Conservation (phyloP, 164 flowering plant species). For the Macadamia integrifolia region DNA sequence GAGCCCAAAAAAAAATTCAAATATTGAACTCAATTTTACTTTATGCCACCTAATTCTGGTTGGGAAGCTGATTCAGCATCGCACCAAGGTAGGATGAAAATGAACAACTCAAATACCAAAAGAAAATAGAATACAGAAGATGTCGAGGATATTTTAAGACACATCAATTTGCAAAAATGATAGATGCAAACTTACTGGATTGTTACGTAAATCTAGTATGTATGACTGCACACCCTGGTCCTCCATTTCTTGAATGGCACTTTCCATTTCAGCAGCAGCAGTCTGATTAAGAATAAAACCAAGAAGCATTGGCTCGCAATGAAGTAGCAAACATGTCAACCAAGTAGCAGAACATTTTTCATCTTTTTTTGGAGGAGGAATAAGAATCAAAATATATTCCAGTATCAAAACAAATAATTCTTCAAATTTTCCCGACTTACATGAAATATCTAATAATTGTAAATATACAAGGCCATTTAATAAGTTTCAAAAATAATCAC, state of each 20-base stretch:
- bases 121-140: too few relatives aligned
- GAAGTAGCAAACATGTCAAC: neutral
- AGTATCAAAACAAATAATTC: neutral
- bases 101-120: too few relatives aligned
- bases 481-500: conserved; percentile 23
- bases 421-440: neutral
- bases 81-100: too few relatives aligned
- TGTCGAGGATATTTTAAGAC: neutral
- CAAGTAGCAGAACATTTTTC: neutral
- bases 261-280: conserved; percentile 87
- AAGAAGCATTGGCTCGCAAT: neutral
- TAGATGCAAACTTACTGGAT: conserved; percentile 50
- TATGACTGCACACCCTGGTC: conserved; percentile 79
- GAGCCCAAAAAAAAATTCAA: too few relatives aligned
- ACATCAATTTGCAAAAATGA: neutral
- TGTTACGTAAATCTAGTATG: conserved; percentile 86
- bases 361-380: neutral
- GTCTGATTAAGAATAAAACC: conserved; percentile 35
- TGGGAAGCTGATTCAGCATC: too few relatives aligned
- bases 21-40: too few relatives aligned
- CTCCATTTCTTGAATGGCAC: conserved; percentile 74
- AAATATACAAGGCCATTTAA: neutral
- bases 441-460: neutral
- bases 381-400: neutral
- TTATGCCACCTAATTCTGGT: too few relatives aligned